These are phyloP conservation scores for Fusarium acutatum DNA, from an alignment of 2,329 filamentous ascomycete genomes.

Conservation along the genomic window DNA sequence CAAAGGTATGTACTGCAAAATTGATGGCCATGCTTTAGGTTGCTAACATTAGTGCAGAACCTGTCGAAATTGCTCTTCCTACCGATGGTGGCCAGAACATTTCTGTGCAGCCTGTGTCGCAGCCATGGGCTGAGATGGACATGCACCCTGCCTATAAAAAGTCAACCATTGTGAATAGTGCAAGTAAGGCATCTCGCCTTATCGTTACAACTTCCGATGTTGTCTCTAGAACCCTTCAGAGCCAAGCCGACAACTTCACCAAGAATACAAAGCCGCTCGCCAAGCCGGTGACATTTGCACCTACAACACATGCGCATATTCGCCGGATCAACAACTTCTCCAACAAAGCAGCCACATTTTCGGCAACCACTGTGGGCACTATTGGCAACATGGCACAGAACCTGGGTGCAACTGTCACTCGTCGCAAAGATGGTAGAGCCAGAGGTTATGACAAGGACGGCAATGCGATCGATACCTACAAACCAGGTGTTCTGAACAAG, in stretches of 20 bases:
- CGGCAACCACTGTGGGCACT: slow-evolving; percentile 85
- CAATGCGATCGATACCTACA: slow-evolving; percentile 71
- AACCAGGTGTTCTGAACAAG: slow-evolving; percentile 94
- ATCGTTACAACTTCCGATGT: slow-evolving; percentile 88
- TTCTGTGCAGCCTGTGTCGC: slow-evolving; percentile 71
- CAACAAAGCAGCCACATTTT: slow-evolving; percentile 78
- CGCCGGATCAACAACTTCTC: slow-evolving; percentile 92
- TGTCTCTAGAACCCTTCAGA: slow-evolving; percentile 79
- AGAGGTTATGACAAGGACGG: slow-evolving; percentile 77
- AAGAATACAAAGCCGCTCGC: slow-evolving; percentile 79
- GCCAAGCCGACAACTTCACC: slow-evolving; percentile 81
- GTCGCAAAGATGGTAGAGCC: slow-evolving; percentile 59
- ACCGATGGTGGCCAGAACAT: slow-evolving; percentile 70
- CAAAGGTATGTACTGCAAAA: slow-evolving; percentile 71
- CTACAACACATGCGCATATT: slow-evolving; percentile 83
- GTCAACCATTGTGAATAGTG: slow-evolving; percentile 85
- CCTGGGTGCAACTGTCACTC: slow-evolving; percentile 76
- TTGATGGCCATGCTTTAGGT: not conserved
- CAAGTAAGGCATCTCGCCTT: slow-evolving; percentile 86
- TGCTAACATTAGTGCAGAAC: slow-evolving; percentile 56
- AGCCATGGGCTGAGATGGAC: slow-evolving; percentile 78
- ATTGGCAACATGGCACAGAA: slow-evolving; percentile 89
- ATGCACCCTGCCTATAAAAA: slow-evolving; percentile 92
- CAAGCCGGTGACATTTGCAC: slow-evolving; percentile 88
- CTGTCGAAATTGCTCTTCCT: slow-evolving; percentile 81